Base-by-base conservation (phyloP, 139 green algal species). In the Pleodorina starrii region DNA sequence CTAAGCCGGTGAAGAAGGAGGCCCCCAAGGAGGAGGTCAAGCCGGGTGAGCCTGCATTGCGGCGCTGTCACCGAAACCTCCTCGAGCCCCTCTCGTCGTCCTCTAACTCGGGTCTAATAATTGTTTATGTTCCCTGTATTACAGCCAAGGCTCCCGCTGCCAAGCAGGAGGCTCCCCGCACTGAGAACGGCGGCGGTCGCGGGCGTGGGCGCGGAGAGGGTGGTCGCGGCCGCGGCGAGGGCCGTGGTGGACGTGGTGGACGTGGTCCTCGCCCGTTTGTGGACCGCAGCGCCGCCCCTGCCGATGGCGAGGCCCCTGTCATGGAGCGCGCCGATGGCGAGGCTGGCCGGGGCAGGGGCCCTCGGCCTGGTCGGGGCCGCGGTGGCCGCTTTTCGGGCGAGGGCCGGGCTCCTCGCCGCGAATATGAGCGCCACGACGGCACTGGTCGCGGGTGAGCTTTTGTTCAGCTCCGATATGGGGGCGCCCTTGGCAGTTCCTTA, bases 381-480 rank as follows among this genome's bases (percentile, higher is more conserved):
- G 68, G 89, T 40, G 91, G 90, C 68, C 60, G 74, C 66, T 84
- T 89, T 42, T 73, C 76, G 11, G 80, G 83, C 66, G 86, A 90
- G 36, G 77, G 82, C 40, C 75, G 92, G 27, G 63, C 71, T 23
- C 90, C 74, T 36, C 90, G 95, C 50, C 92, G 96, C 66, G 94
- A 97, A 54, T 98, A 95, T 43, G 96, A 98, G 74, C 94, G 96
- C 85, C 95, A 96, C 77, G 96, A 97, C 85, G 96, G 92, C 89
- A 97, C 94, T 78, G 96, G 96, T 81, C 91, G 96, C 36, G 95
- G 94, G 96, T 97, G 88, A 94, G 95, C 10, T 78, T 78, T 10
- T 51, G 66, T 10, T n/a, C n/a, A n/a, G n/a, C n/a, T n/a, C n/a
- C n/a, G n/a, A n/a, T n/a, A n/a, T n/a, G n/a, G n/a, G n/a, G n/a